phyloP scores from a whole-genome alignment of 2,329 filamentous ascomycete genomes.

The Coniochaeta hoffmannii region DNA sequence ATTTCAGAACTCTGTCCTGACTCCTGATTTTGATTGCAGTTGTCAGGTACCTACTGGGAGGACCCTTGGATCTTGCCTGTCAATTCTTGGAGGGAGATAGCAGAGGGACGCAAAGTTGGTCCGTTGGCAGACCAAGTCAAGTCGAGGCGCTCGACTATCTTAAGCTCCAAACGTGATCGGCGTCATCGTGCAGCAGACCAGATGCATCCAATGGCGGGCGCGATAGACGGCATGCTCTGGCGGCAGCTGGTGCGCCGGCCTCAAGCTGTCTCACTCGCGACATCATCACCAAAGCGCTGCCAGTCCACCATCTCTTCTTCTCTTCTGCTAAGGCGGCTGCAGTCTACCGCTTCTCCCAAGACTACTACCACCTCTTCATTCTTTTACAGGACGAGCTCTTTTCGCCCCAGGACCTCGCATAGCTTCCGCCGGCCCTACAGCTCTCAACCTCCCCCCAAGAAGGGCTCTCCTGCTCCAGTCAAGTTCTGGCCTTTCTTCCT shows the following conservation, averaged over 20 bases:
- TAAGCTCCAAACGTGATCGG: background rate
- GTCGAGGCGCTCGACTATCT: background rate
- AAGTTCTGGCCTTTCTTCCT: conserved; percentile 53
- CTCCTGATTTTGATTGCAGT: background rate
- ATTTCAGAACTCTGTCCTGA: background rate
- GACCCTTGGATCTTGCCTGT: background rate
- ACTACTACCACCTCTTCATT: background rate
- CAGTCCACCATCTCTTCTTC: background rate
- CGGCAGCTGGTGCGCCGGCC: conserved; percentile 15
- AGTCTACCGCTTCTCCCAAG: background rate
- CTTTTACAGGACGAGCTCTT: background rate
- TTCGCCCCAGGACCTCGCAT: conserved; percentile 5
- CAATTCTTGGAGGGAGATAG: too few species aligned
- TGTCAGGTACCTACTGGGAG: background rate
- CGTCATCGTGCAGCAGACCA: conserved; percentile 10
- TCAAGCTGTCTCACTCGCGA: conserved; percentile 6
- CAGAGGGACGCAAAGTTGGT: background rate
- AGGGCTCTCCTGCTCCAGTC: conserved; percentile 20
- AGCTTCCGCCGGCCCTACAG: conserved; percentile 9
- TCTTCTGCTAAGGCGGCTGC: background rate
- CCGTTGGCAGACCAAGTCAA: too few species aligned
- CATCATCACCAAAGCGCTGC: conserved; percentile 5
- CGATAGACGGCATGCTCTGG: too few species aligned
- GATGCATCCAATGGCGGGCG: conserved; percentile 10
- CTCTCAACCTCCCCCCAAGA: conserved; percentile 4